A percentile compares a stretch with the other conserved stretches of the same genome.
Conservation (phyloP, 768 basidiomycete genomes). For the Tubosaeta brunneosetosa region DNA sequence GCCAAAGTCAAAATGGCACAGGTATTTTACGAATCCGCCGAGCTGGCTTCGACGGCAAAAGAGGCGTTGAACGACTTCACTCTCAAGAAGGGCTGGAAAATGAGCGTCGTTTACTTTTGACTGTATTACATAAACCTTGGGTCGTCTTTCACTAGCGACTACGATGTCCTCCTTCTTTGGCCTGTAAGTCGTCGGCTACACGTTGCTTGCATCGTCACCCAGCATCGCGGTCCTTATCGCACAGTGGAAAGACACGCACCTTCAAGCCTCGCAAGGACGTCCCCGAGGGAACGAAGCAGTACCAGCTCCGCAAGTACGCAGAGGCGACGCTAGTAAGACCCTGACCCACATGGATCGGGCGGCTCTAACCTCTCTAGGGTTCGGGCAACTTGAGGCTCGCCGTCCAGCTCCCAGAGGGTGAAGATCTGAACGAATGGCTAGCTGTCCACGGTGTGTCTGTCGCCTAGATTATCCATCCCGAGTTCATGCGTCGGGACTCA, state of each 20-base stretch:
- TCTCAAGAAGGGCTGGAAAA: constrained; percentile 81
- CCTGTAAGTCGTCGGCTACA: constrained; percentile 48
- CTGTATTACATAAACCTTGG: neutral
- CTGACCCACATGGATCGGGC: too few species aligned
- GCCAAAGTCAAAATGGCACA: constrained; percentile 75
- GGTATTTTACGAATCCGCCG: constrained; percentile 70
- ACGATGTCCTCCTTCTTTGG: constrained; percentile 86
- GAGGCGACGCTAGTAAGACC: constrained; percentile 79
- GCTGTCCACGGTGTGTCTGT: constrained; percentile 83
- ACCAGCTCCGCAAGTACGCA: constrained; percentile 95
- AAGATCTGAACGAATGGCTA: constrained; percentile 98
- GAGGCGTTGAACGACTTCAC: constrained; percentile 81
- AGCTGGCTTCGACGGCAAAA: constrained; percentile 72
- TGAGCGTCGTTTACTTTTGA: constrained; percentile 70
- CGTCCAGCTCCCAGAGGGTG: constrained; percentile 92
- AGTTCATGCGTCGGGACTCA: constrained; percentile 30
- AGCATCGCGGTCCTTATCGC: constrained; percentile 7
- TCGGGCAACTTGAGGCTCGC: constrained; percentile 93
- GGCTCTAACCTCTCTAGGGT: constrained; percentile 46
- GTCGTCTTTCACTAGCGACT: neutral
- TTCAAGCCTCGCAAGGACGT: constrained; percentile 96
- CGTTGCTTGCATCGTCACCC: constrained; percentile 4
- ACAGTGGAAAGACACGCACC: constrained; percentile 87
- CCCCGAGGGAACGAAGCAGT: constrained; percentile 95
- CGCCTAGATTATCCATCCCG: neutral